Evolutionary conservation across 2,329 filamentous ascomycete species (phyloP).

Genomic region (Rhynchosporium agropyri): DNA sequence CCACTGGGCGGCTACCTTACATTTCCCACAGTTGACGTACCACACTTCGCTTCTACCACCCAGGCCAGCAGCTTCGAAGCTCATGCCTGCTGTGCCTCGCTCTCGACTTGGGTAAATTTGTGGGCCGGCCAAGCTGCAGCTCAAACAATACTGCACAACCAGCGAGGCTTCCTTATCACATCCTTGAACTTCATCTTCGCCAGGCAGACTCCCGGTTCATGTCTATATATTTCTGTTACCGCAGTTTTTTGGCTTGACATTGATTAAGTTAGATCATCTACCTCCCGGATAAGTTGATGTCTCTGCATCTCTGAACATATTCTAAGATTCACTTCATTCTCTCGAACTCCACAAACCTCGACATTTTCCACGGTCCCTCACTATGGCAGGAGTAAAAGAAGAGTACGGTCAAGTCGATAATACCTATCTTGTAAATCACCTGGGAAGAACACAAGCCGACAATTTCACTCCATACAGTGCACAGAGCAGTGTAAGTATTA

Average conservation of each 20-base stretch:
- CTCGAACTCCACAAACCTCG: background rate
- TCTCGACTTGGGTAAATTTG: slow-evolving; percentile 30
- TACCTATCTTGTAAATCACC: slow-evolving; percentile 16
- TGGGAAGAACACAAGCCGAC: slow-evolving; percentile 21
- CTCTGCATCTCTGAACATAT: slow-evolving; percentile 8
- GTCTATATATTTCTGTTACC: slow-evolving; percentile 25
- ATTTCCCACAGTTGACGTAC: slow-evolving; percentile 20
- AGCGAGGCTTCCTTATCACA: slow-evolving; percentile 29
- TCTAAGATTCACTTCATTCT: background rate
- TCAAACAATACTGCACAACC: slow-evolving; percentile 23
- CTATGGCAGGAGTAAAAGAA: slow-evolving; percentile 9
- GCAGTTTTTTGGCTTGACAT: slow-evolving; percentile 18
- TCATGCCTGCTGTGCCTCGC: slow-evolving; percentile 33
- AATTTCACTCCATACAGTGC: slow-evolving; percentile 35
- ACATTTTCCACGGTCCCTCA: background rate
- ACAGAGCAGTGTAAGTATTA: slow-evolving; percentile 7
- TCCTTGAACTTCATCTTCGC: slow-evolving; percentile 24
- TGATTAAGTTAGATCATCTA: slow-evolving; percentile 16
- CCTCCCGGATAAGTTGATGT: background rate
- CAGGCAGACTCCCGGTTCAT: slow-evolving; percentile 27
- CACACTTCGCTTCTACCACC: slow-evolving; percentile 32
- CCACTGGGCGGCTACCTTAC: slow-evolving; percentile 20
- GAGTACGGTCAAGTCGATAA: slow-evolving; percentile 8
- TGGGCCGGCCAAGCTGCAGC: slow-evolving; percentile 25
- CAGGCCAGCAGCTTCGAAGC: slow-evolving; percentile 23